Evolutionary conservation across 1,139 yeast genomes (phyloP).

Genomic region (Geotrichum carabidarum): DNA sequence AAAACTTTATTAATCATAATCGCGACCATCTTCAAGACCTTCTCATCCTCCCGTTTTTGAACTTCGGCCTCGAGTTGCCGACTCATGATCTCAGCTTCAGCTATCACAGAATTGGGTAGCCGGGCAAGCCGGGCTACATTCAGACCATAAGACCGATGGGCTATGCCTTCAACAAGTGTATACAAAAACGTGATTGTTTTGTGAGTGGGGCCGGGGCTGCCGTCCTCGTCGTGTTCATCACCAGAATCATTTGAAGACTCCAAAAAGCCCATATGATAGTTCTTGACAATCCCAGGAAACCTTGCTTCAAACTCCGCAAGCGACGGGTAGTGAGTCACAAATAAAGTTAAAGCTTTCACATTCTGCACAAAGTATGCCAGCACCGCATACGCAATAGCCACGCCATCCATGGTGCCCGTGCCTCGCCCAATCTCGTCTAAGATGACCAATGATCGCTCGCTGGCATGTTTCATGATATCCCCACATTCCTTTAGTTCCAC

Average conservation of each 20-base stretch:
- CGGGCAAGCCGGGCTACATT: conserved; percentile 39
- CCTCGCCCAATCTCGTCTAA: conserved; percentile 67
- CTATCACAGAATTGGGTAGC: conserved; percentile 31
- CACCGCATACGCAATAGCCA: conserved; percentile 76
- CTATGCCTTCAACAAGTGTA: conserved; percentile 34
- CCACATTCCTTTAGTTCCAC: conserved; percentile 66
- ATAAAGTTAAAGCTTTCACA: conserved; percentile 55
- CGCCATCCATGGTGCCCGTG: conserved; percentile 87
- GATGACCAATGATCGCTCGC: conserved; percentile 51
- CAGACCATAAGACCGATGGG: conserved; percentile 37
- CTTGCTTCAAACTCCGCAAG: conserved; percentile 50
- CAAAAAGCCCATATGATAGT: conserved; percentile 72
- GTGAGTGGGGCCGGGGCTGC: conserved; percentile 18
- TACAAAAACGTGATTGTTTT: conserved; percentile 31
- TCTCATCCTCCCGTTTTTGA: neutral
- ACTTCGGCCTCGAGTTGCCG: conserved; percentile 23
- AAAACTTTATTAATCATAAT: neutral
- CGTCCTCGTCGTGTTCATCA: conserved; percentile 17
- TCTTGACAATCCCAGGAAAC: conserved; percentile 44
- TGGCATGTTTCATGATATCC: conserved; percentile 48
- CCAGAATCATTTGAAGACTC: conserved; percentile 32
- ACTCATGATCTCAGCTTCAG: conserved; percentile 28
- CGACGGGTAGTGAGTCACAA: conserved; percentile 86
- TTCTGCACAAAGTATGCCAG: conserved; percentile 54
- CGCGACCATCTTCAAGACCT: neutral